Base-by-base conservation (phyloP, 352 stramenopile species). In the Phytopythium delawarense region DNA sequence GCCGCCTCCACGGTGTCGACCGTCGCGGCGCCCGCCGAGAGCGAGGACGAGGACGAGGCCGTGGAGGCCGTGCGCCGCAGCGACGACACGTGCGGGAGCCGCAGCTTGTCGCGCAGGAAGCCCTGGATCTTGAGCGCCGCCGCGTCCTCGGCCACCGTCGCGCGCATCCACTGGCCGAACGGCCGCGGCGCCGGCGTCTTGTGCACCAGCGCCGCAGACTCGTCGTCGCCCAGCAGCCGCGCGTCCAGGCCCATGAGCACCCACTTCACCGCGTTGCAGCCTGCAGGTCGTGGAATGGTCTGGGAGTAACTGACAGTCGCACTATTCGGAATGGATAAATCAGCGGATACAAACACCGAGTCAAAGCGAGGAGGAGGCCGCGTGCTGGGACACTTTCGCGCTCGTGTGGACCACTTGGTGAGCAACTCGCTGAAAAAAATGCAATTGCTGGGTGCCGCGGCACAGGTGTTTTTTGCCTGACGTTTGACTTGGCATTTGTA, bases 91-190 rank as follows among this genome's bases (percentile, higher is more conserved):
- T 23, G 32, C 16, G 61, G 63, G 50, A 62, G 56, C 16, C 51
- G 68, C 48, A 74, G 65, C 57, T 74, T 74, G 49, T 66, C 65
- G 45, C 68, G 68, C 39, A 78, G 37, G 57, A 78, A 78, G 59
- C 65, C 8, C 65, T 78, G 71, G 37, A 78, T 78, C 61, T 65
- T 75, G 61, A 60, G 66, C 32, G 64, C 70, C 30, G 70, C 70
- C 49, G 70, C 64, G n/a, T 78, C 70, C 59, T 72, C 52, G 8
- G 39, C 55, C 46, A 73, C 53, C 11, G 67, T 61, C 23, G 69
- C 67, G 20, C 61, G 62, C 42, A 78, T 54, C 70, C 70, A 78
- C 62, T 75, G 70, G 55, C 65, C 65, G 55, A 75, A 78, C 16
- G 70, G 73, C 21, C 58, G 64, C 39, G 67, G 63, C 23, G 70